A percentile compares a stretch with the other conserved stretches of the same genome.
These are phyloP conservation scores for Termitomyces titanicus DNA, from an alignment of 768 basidiomycete genomes.

Conservation along the genomic window DNA sequence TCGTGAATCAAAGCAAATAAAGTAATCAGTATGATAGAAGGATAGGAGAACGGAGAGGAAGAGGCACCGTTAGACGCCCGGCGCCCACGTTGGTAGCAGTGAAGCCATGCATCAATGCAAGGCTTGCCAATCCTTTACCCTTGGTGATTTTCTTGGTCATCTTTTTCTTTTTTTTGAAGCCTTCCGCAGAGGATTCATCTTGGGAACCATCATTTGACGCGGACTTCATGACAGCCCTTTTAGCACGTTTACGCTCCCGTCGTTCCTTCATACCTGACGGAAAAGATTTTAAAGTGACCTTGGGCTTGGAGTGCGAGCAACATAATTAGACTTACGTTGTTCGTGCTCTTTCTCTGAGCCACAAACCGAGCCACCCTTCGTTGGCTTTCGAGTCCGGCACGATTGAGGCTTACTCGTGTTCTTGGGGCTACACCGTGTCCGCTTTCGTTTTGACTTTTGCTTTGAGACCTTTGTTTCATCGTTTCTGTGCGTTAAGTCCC, in stretches of 20 bases:
- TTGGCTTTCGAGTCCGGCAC: neutral
- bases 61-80: constrained; percentile 56
- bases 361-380: neutral
- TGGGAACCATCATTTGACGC: constrained; percentile 16
- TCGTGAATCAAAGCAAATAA: neutral
- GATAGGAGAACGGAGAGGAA: neutral
- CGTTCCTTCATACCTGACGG: constrained; percentile 59
- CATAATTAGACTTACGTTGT: constrained; percentile 1
- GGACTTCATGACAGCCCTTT: constrained; percentile 49
- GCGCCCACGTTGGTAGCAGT: constrained; percentile 58
- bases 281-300: neutral
- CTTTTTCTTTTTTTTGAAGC: constrained; percentile 17
- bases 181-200: constrained; percentile 6
- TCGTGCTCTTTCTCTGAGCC: constrained; percentile 1
- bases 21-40: neutral
- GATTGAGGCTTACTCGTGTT: neutral
- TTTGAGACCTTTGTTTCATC: neutral
- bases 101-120: constrained; percentile 70
- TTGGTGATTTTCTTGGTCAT: constrained; percentile 22
- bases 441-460: constrained; percentile 1
- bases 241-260: constrained; percentile 58
- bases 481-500: neutral
- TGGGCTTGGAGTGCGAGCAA: no score
- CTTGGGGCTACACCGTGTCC: neutral
- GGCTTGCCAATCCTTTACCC: constrained; percentile 40